phyloP scores from a whole-genome alignment of 2,329 filamentous ascomycete genomes.

The Aspergillus felis region DNA sequence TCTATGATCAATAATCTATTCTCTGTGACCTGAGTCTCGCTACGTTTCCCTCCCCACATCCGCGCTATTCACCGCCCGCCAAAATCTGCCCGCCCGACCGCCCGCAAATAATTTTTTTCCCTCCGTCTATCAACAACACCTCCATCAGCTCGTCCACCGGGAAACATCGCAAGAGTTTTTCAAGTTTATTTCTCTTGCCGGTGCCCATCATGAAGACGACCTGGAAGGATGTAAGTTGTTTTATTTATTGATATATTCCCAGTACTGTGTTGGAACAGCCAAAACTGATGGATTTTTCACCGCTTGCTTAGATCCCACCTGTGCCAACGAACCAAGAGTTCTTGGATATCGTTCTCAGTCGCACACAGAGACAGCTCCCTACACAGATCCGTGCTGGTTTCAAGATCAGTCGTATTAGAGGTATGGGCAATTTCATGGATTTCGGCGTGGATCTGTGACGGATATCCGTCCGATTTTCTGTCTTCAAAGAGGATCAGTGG shows the following conservation, averaged over 20 bases:
- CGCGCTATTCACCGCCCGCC: slow-evolving; percentile 14
- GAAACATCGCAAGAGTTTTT: slow-evolving; percentile 26
- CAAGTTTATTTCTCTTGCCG: slow-evolving; percentile 21
- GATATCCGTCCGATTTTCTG: neutral
- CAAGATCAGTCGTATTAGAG: slow-evolving; percentile 87
- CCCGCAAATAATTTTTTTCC: slow-evolving; percentile 15
- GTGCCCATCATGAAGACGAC: slow-evolving; percentile 54
- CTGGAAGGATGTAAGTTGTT: slow-evolving; percentile 51
- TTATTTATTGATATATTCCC: neutral
- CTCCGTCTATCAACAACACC: slow-evolving; percentile 18
- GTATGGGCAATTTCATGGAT: slow-evolving; percentile 25
- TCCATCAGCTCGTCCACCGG: slow-evolving; percentile 15
- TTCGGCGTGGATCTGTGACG: neutral
- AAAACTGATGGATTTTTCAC: slow-evolving; percentile 34
- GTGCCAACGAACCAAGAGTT: slow-evolving; percentile 94
- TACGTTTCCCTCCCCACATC: slow-evolving; percentile 7
- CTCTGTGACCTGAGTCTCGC: neutral
- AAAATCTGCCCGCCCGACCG: slow-evolving; percentile 17
- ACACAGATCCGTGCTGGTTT: slow-evolving; percentile 96
- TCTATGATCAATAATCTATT: neutral
- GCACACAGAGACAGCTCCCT: slow-evolving; percentile 87
- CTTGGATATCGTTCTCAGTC: slow-evolving; percentile 90
- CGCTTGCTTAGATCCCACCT: slow-evolving; percentile 61
- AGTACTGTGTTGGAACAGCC: neutral
- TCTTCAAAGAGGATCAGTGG: neutral